These are phyloP conservation scores for Tephrocybe sp. DNA, from an alignment of 768 basidiomycete species.

Conservation along the genomic window DNA sequence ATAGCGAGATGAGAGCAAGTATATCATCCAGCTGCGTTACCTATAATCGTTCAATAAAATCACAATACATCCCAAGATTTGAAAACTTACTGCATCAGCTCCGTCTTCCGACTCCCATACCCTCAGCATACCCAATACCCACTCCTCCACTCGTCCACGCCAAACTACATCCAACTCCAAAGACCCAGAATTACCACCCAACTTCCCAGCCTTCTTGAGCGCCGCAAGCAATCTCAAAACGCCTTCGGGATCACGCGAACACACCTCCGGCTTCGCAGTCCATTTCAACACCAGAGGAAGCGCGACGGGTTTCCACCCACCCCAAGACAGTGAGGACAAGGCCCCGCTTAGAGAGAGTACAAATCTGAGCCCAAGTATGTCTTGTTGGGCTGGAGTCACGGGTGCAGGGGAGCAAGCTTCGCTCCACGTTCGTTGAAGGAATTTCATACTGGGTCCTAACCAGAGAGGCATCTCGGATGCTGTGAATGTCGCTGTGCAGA, in stretches of 20 bases:
- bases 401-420: constrained; percentile 1
- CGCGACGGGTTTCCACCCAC: constrained; percentile 73
- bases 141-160: constrained; percentile 53
- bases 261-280: constrained; percentile 37
- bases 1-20: constrained; percentile 48
- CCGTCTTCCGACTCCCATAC: constrained; percentile 39
- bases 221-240: constrained; percentile 50
- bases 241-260: constrained; percentile 40
- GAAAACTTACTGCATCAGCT: constrained; percentile 36
- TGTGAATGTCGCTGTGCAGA: constrained; percentile 36
- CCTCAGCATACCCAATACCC: constrained; percentile 42
- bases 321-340: constrained; percentile 66
- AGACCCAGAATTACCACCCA: constrained; percentile 52
- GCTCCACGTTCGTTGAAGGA: constrained; percentile 52
- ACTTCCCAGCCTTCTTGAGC: constrained; percentile 44
- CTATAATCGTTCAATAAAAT: constrained; percentile 4
- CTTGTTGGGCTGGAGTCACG: constrained; percentile 1
- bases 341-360: constrained; percentile 55
- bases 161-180: constrained; percentile 40
- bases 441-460: constrained; percentile 52
- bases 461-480: constrained; percentile 48
- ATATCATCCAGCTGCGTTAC: constrained; percentile 52
- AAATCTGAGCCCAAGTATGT: constrained; percentile 27
- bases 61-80: not conserved
- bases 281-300: constrained; percentile 56